Evolutionary conservation across 495 filamentous ascomycete genomes (phyloP), one percentile per base, ranked within the genome.

Genomic region (Neurospora sp.): DNA sequence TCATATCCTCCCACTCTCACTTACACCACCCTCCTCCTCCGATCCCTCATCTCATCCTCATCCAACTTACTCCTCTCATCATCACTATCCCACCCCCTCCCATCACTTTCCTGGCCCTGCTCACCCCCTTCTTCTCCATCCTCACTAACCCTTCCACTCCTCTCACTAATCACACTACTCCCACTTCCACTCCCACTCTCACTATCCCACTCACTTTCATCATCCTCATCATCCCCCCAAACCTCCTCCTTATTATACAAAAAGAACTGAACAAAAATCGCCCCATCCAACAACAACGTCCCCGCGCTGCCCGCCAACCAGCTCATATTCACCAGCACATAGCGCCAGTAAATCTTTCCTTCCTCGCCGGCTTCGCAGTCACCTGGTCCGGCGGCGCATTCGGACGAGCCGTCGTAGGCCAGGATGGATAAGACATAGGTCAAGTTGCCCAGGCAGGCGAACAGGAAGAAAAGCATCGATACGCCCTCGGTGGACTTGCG

Each of bases 351-450:
- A 22, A 93, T 78, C 8, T 70, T 76, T 9, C 75, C 73, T 0
- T 84, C 84, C 76, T 93, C 90, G 5, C 89, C 89, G 4, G 80
- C 78, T 35, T 73, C 73, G 79, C 91, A 91, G 12, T 81, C 74
- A 14, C 79, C 79, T 44, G 77, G 74, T 17, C 76, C 76, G 4
- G 74, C 80, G 9, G 70, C 79, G 75, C 88, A 90, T 41, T 83
- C 80, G 5, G 95, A 91, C 22, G 53, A 65, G 14, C 53, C 53
- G 22, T 92, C 91, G 77, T 92, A 97, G 8, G 93, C 94, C 65
- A 98, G 82, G 48, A 99, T 98, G n/a, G 89, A 92, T 20, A 97
- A 78, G 6, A 98, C 94, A 77, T 96, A 99, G 0, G 95, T 97
- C 71, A 95, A 75, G 77, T 99, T 99, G 3, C 96, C 96, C 27